Conservation (phyloP, 1,139 yeast genomes). For the Geotrichum klebahnii region DNA sequence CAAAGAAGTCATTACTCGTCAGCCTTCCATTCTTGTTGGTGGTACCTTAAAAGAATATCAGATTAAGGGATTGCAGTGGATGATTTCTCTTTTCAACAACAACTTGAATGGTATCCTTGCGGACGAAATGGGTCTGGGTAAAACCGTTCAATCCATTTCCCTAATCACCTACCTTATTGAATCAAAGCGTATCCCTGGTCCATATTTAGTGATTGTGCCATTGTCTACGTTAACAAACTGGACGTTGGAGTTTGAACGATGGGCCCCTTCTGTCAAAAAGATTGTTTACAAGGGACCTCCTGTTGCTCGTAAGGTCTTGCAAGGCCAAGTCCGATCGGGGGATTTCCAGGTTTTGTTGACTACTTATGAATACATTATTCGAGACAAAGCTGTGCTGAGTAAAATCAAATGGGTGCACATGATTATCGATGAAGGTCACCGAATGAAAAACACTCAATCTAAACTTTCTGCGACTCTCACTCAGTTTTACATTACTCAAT, state of each 20-base stretch:
- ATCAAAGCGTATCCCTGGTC: slow-evolving; percentile 52
- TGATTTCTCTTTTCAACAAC: slow-evolving; percentile 91
- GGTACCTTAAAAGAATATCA: slow-evolving; percentile 92
- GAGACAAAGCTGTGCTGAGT: slow-evolving; percentile 75
- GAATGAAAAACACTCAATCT: slow-evolving; percentile 92
- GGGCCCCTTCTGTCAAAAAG: slow-evolving; percentile 60
- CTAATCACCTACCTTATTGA: slow-evolving; percentile 71
- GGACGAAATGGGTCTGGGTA: slow-evolving; percentile 91
- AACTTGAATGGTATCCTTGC: slow-evolving; percentile 93
- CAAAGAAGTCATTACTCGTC: slow-evolving; percentile 73
- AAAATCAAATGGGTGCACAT: slow-evolving; percentile 88
- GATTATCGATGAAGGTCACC: slow-evolving; percentile 98
- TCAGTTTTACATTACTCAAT: slow-evolving; percentile 73
- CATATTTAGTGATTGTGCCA: slow-evolving; percentile 86
- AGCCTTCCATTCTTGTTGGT: slow-evolving; percentile 84
- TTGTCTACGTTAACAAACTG: slow-evolving; percentile 92
- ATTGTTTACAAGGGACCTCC: slow-evolving; percentile 60
- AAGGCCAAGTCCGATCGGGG: slow-evolving; percentile 64
- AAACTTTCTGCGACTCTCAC: slow-evolving; percentile 81
- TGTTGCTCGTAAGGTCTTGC: slow-evolving; percentile 73
- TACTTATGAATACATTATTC: slow-evolving; percentile 67
- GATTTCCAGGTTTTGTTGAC: slow-evolving; percentile 88
- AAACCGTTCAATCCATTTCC: slow-evolving; percentile 81
- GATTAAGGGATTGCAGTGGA: slow-evolving; percentile 92
- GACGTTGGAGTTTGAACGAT: slow-evolving; percentile 93